phyloP scores from a whole-genome alignment of 2,329 filamentous ascomycete species.

The Corniculantispora saksenae region DNA sequence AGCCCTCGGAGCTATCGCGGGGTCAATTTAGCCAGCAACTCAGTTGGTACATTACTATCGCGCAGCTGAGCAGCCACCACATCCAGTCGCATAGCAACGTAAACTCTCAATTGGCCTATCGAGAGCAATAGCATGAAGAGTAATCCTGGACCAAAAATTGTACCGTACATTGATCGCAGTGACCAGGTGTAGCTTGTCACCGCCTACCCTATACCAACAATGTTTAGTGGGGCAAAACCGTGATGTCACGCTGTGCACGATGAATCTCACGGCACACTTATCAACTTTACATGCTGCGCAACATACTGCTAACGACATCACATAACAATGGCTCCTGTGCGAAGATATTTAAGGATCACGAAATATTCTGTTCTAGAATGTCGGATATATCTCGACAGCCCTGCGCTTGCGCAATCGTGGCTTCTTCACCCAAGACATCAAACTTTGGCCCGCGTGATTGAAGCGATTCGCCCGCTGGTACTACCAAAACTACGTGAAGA shows the following conservation, averaged over 20 bases:
- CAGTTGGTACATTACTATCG: not conserved
- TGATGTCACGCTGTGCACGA: conserved; percentile 11
- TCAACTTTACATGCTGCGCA: not conserved
- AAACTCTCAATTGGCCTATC: no score
- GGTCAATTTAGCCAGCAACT: no score
- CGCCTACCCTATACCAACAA: not conserved
- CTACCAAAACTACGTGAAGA: conserved; percentile 91
- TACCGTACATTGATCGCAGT: no score
- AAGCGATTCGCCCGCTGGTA: conserved; percentile 81
- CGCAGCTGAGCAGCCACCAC: not conserved
- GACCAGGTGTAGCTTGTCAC: not conserved
- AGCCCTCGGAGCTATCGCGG: no score
- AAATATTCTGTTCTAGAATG: conserved; percentile 95
- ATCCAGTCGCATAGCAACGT: no score
- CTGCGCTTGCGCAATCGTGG: conserved; percentile 79
- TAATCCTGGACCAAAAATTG: no score
- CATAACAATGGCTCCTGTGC: conserved; percentile 74
- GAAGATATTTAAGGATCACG: conserved; percentile 87
- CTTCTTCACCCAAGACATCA: conserved; percentile 76
- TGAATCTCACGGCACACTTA: not conserved
- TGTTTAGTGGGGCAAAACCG: not conserved
- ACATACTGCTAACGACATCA: not conserved
- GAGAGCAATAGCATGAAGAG: no score
- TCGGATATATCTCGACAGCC: conserved; percentile 93
- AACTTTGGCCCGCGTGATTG: conserved; percentile 79